phyloP scores from a whole-genome alignment of 495 filamentous ascomycete genomes.

The Pseudoneurospora amorphoporcata region DNA sequence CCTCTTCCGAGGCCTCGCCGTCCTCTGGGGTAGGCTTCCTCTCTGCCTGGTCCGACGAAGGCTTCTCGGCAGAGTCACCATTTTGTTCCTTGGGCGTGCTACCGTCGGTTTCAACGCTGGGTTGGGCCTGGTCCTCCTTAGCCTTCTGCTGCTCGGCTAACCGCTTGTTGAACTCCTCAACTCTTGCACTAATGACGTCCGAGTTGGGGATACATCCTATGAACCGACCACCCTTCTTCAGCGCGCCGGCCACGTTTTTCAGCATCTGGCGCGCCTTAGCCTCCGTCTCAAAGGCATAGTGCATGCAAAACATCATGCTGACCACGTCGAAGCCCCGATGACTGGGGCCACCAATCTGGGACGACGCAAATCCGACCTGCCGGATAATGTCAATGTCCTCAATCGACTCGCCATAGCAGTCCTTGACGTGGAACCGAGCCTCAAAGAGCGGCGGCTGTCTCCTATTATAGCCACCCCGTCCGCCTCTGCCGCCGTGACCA shows the following conservation, averaged over 20 bases:
- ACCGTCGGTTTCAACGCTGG: neutral
- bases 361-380: slow-evolving; percentile 73
- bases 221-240: slow-evolving; percentile 91
- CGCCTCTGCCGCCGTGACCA: slow-evolving; percentile 50
- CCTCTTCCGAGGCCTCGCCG: slow-evolving; percentile 1
- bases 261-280: slow-evolving; percentile 84
- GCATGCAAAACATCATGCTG: slow-evolving; percentile 98
- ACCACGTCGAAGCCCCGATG: slow-evolving; percentile 86
- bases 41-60: neutral
- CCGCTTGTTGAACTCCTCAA: slow-evolving; percentile 49
- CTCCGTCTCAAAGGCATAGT: slow-evolving; percentile 94
- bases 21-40: slow-evolving; percentile 1
- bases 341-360: slow-evolving; percentile 47
- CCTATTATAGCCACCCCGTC: slow-evolving; percentile 32
- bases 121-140: slow-evolving; percentile 18
- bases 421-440: slow-evolving; percentile 74
- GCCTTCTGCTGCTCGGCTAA: slow-evolving; percentile 43
- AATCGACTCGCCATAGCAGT: slow-evolving; percentile 78
- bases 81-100: neutral
- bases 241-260: slow-evolving; percentile 73
- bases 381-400: slow-evolving; percentile 66
- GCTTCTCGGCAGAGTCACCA: neutral
- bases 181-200: slow-evolving; percentile 64
- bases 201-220: slow-evolving; percentile 90
- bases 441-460: slow-evolving; percentile 56